Evolutionary conservation across 768 basidiomycete species (phyloP).

Genomic region (Hemileccinum impolitum): DNA sequence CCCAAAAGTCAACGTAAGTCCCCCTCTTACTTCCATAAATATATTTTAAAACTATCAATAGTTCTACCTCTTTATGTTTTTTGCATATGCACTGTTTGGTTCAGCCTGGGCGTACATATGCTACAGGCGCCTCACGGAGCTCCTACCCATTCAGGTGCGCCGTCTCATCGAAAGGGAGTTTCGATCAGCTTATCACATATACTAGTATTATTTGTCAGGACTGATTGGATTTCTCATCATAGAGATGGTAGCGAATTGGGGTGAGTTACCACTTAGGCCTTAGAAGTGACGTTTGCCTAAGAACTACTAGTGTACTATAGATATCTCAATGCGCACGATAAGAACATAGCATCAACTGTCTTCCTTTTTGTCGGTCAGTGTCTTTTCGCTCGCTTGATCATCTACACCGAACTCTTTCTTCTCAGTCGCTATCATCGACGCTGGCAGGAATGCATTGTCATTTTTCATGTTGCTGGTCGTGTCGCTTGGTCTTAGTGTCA

Average conservation of each 20-base stretch:
- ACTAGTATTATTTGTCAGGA: constrained; percentile 86
- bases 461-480: constrained; percentile 96
- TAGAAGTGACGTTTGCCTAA: constrained; percentile 4
- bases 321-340: constrained; percentile 87
- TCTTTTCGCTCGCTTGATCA: neutral
- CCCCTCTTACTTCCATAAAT: neutral
- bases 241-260: constrained; percentile 93
- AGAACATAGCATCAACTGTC: constrained; percentile 68
- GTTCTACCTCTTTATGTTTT: constrained; percentile 87
- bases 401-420: constrained; percentile 2
- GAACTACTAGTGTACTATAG: constrained; percentile 74
- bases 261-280: constrained; percentile 36
- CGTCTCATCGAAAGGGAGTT: neutral
- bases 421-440: constrained; percentile 91
- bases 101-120: constrained; percentile 81
- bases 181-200: constrained; percentile 1
- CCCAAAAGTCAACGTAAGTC: constrained; percentile 89
- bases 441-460: constrained; percentile 89
- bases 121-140: constrained; percentile 73
- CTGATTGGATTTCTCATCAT: constrained; percentile 83
- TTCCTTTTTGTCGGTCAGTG: constrained; percentile 89
- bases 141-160: constrained; percentile 83
- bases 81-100: constrained; percentile 70
- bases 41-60: constrained; percentile 24
- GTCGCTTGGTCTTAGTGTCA: constrained; percentile 87